Evolutionary conservation across 208 protist genomes (phyloP).

Genomic region (Leishmania tarentolae): DNA sequence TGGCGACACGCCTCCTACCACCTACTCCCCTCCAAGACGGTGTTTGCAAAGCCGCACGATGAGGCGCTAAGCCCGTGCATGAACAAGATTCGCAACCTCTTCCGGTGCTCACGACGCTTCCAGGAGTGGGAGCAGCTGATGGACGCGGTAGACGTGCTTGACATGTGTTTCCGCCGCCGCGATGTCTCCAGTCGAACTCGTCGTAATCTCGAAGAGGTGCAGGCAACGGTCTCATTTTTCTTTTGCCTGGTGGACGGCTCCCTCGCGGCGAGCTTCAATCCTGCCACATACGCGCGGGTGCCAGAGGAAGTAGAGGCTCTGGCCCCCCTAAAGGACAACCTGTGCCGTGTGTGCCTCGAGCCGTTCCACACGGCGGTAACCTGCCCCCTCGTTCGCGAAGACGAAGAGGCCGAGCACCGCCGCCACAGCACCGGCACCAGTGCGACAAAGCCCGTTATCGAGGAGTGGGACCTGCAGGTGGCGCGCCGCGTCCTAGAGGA

Average conservation of each 20-base stretch:
- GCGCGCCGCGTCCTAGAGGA: slow-evolving; percentile 72
- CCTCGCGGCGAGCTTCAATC: slow-evolving; percentile 55
- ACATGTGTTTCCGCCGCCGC: slow-evolving; percentile 66
- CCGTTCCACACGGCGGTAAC: slow-evolving; percentile 68
- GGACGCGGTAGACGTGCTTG: slow-evolving; percentile 71
- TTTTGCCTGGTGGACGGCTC: slow-evolving; percentile 88
- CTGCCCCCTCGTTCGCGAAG: slow-evolving; percentile 46
- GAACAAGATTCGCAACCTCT: slow-evolving; percentile 47
- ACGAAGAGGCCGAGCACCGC: slow-evolving; percentile 29
- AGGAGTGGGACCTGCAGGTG: slow-evolving; percentile 83
- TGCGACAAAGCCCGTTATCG: slow-evolving; percentile 28
- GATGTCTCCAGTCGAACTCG: slow-evolving; percentile 32
- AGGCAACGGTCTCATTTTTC: slow-evolving; percentile 77
- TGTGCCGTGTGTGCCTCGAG: slow-evolving; percentile 75
- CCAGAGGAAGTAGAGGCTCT: slow-evolving; percentile 75
- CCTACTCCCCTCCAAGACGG: slow-evolving; percentile 69
- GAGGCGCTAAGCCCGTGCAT: slow-evolving; percentile 64
- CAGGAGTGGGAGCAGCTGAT: slow-evolving; percentile 72
- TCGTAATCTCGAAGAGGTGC: slow-evolving; percentile 58
- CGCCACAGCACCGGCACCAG: slow-evolving; percentile 24
- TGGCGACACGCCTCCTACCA: slow-evolving; percentile 86
- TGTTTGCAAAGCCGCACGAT: slow-evolving; percentile 85
- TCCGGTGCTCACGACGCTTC: slow-evolving; percentile 55
- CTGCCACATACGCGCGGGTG: slow-evolving; percentile 72
- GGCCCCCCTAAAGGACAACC: slow-evolving; percentile 65